Evolutionary conservation across 106 monocot species (phyloP), one percentile per base, ranked within the genome.

Genomic region (Chionographis japonica): DNA sequence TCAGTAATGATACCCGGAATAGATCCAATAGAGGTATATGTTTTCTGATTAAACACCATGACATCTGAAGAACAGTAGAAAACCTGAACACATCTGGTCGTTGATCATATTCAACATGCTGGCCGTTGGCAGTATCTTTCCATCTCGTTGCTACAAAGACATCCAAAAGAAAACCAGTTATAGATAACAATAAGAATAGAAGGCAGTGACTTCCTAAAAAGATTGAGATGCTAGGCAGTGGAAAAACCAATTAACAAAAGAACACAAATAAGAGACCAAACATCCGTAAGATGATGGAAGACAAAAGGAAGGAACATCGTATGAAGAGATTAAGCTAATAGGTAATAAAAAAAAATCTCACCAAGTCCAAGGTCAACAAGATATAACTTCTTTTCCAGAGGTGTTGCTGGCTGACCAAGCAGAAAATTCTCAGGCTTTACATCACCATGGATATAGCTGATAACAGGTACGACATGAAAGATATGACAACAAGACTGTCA

Each of bases 11-110:
- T 14, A 20, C 12, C 6, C 9, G 35, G 58, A 73, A 12, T 8
- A 16, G 40, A 3, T 35, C 50, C 50, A 63, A 17, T 5, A 13
- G 2, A 36, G 52, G 35, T 14, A 16, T 12, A 27, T 27, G 6
- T 55, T 56, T 65, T 54, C 42, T 16, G 12, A 64, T 35, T 63
- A 2, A 61, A 4, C 43, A 59, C 39, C 12, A 63, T 49, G 52
- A 4, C 10, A 6, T 9, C 4, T 20, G 2, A 14, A 8, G 6
- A 60, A 18, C 41, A 56, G 12, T 39, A 67, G 13, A 58, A 27
- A 42, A 77, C 90, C 90, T 78, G 74, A 90, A 90, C 5, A 84
- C 86, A 90, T 90, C 90, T 54, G 90, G 90, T 36, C 90, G 90
- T 73, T 90, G 90, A 65, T 90, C 90, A 62, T 90, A 90, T 36